Evolutionary conservation across 768 basidiomycete genomes (phyloP), one percentile per base, ranked within the genome.

Genomic region (Psilocybe azurescens): DNA sequence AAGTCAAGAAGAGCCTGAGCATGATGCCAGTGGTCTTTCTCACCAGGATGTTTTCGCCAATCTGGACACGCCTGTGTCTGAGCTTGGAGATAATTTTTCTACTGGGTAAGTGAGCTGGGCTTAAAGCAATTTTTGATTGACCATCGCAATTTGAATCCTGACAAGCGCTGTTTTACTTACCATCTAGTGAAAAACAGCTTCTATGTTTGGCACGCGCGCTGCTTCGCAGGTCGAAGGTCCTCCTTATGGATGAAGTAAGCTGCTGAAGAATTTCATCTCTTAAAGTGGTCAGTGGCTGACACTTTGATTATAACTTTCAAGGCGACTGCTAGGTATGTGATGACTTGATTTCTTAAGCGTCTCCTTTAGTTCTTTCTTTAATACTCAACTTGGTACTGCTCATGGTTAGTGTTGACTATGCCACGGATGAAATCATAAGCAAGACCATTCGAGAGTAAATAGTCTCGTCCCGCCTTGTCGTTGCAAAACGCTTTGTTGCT

Each of bases 131-230:
- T 24, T 24, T 24, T 24, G 24, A 24, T 24, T 24, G 24, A 24
- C 24, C 24, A 24, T 24, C 24, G 24, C 24, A 24, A 24, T 2
- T 24, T 24, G 24, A 24, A 24, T 24, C 24, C 24, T 24, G 24
- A 24, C 2, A 24, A 24, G 24, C 1, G 24, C 24, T 24, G 24
- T 24, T 24, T 24, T 24, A 24, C 2, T 24, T 38, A 14, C 8
- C 13, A 11, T 20, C 6, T 16, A 16, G 67, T 1, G 89, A 94
- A 76, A 93, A 91, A 67, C 93, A 94, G 72, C 73, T 94, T 28
- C 79, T 93, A 6, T 91, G 91, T 70, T 92, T 94, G 91, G 92
- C 92, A 10, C 82, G 92, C 48, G 91, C 92, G 1, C 91, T 94
- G 54, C 73, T 94, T 46, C 88, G 89, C 68, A 79, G 89, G 3